Base-by-base conservation (phyloP, 106 monocot species). In the Alisma plantagoaquatica region DNA sequence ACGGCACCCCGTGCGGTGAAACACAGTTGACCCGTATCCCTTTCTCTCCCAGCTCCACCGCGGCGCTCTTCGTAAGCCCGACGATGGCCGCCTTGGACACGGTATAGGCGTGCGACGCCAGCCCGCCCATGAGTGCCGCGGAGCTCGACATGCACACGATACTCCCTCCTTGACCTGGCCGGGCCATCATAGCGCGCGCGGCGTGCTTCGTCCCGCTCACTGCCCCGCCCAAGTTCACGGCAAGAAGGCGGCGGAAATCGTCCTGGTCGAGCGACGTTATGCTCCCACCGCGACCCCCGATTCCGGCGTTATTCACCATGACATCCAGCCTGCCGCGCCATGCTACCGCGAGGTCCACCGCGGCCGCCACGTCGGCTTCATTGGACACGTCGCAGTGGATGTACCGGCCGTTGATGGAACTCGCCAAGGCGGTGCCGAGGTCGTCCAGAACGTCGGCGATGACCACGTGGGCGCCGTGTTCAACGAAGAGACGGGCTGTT, bases 11-110 rank as follows among this genome's bases (percentile, higher is more conserved):
- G 9, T 64, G 44, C 1, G 64, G 64, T 15, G 66, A 66, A 16
- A 66, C 56, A 25, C 56, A 66, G 33, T 66, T 66, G 9, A 54
- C 66, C 10, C 66, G 29, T 31, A 66, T 33, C 2, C 66, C 66
- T 30, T 27, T n/a, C 31, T 12, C 5, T 12, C 66, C 66, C 12
- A 66, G 56, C 45, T 66, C 66, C 19, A 31, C 44, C 16, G 66
- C 66, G 2, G 47, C 56, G 15, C 49, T 29, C 56, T 46, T 66
- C 26, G 22, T 48, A 15, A 66, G 54, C 22, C 66, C 66, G 14
- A 66, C 32, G n/a, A 66, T 14, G 11, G 29, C 66, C 33, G 46
- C 46, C 56, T 66, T 66, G 12, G 56, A 56, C 12, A 16, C 10
- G n/a, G 56, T 35, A 48, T 57, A 65, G 7, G 43, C 26, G 27